phyloP scores from a whole-genome alignment of 805 yeast species.

The Teunomyces tritomae region DNA sequence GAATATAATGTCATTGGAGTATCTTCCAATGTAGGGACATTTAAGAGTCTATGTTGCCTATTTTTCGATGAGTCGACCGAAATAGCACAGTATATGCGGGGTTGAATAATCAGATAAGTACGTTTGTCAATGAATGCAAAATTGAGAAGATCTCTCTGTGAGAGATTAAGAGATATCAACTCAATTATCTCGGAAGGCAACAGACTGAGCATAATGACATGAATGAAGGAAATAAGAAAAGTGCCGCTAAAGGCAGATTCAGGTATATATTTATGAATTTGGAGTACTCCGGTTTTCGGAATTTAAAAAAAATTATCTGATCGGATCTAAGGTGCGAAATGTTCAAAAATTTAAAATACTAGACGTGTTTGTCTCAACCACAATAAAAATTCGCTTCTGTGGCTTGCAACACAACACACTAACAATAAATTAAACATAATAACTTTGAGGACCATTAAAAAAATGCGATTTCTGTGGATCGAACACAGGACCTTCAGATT shows the following conservation, averaged over 20 bases:
- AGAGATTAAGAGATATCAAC: conserved; percentile 7
- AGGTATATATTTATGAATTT: background rate
- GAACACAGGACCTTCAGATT: conserved; percentile 88
- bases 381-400: background rate
- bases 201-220: conserved; percentile 1
- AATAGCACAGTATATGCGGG: conserved; percentile 7
- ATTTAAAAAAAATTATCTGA: conserved; percentile 7
- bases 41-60: conserved; percentile 2
- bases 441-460: background rate
- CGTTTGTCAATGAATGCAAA: conserved; percentile 7
- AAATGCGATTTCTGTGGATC: conserved; percentile 73
- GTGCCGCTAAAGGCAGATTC: background rate
- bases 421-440: no score
- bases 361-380: background rate
- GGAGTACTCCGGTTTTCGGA: background rate
- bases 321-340: conserved; percentile 5
- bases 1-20: background rate
- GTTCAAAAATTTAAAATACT: background rate
- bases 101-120: conserved; percentile 4
- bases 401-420: background rate
- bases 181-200: conserved; percentile 11
- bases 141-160: conserved; percentile 11
- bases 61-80: conserved; percentile 10
- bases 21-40: background rate
- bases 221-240: background rate